Evolutionary conservation across 805 yeast species (phyloP), one percentile per base, ranked within the genome.

Genomic region (Scheffersomyces lignosus): DNA sequence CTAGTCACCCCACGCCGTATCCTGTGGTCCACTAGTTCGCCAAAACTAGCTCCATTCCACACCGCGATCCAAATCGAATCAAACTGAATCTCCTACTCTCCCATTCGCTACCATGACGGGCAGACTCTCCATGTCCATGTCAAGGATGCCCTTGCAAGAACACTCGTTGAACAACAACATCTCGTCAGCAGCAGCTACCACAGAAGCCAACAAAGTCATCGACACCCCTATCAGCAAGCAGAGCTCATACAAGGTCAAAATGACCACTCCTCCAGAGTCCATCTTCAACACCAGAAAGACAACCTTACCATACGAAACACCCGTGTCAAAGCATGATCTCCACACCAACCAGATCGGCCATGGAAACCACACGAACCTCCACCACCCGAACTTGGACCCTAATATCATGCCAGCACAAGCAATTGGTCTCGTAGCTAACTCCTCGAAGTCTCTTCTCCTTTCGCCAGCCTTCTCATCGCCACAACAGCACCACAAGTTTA

Each of bases 401-500:
- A 24, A 12, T 12, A 24, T 29, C 18, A 22, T 27, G 26, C 14
- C 29, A 14, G 18, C 15, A 13, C 22, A 34, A n/a, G 12, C 29
- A 3, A 4, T 15, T 6, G n/a, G n/a, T n/a, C n/a, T n/a, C n/a
- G n/a, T n/a, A n/a, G 15, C 10, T n/a, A 15, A 5, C 15, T n/a
- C 14, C 7, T 15, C 47, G 36, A 33, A 39, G 30, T 33, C 56
- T 16, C 40, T 59, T 5, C 37, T 64, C 8, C 49, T 68, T 30
- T 64, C 71, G 9, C 74, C 74, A 1, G 68, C 62, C 15, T 67
- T 71, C 43, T 75, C 80, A 6, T 74, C 80, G 10, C 82, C 81
- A 5, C 75, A 69, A 31, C 59, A 49, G 31, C 51, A 44, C 27
- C 34, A 16, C 22, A 28, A 29, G 23, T 10, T 20, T 17, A 16